Percentiles rank a stretch among this genome's conserved stretches.
Evolutionary conservation across 495 filamentous ascomycete species (phyloP).

Genomic region (Astrocystis sublimbata): DNA sequence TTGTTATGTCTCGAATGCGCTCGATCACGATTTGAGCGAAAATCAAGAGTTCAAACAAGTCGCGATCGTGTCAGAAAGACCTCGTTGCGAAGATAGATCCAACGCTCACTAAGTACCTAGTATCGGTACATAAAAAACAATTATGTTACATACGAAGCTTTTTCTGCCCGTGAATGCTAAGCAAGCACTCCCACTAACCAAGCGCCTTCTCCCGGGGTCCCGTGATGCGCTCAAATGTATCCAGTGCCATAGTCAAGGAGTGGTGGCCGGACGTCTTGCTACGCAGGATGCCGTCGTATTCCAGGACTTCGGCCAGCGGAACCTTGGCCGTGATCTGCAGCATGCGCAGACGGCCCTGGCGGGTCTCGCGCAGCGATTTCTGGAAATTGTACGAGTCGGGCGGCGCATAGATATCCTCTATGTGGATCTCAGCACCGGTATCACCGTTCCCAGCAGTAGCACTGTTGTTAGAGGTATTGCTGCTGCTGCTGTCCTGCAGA

Average conservation of each 20-base stretch:
- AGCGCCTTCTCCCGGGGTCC: slow-evolving; percentile 51
- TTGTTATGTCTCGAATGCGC: not conserved
- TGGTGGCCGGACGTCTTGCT: slow-evolving; percentile 87
- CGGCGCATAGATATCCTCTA: slow-evolving; percentile 75
- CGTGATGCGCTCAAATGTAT: slow-evolving; percentile 85
- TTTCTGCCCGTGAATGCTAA: no score
- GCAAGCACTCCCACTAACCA: not conserved
- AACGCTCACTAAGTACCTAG: not conserved
- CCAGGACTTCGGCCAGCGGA: slow-evolving; percentile 94
- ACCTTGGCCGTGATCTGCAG: slow-evolving; percentile 74
- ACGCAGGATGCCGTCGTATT: slow-evolving; percentile 87
- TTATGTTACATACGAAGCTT: not conserved
- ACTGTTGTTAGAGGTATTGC: slow-evolving; percentile 10
- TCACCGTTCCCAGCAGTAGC: not conserved
- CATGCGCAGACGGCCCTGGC: slow-evolving; percentile 43
- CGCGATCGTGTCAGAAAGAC: not conserved
- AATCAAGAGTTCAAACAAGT: not conserved
- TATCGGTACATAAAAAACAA: not conserved
- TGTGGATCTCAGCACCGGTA: slow-evolving; percentile 54
- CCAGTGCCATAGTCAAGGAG: slow-evolving; percentile 87
- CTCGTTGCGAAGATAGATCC: not conserved
- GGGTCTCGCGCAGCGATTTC: slow-evolving; percentile 41
- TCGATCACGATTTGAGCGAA: not conserved
- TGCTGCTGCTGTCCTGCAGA: slow-evolving; percentile 35
- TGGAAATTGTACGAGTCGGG: slow-evolving; percentile 76